Evolutionary conservation across 495 filamentous ascomycete species (phyloP).

Genomic region (Xeromyces bisporus): DNA sequence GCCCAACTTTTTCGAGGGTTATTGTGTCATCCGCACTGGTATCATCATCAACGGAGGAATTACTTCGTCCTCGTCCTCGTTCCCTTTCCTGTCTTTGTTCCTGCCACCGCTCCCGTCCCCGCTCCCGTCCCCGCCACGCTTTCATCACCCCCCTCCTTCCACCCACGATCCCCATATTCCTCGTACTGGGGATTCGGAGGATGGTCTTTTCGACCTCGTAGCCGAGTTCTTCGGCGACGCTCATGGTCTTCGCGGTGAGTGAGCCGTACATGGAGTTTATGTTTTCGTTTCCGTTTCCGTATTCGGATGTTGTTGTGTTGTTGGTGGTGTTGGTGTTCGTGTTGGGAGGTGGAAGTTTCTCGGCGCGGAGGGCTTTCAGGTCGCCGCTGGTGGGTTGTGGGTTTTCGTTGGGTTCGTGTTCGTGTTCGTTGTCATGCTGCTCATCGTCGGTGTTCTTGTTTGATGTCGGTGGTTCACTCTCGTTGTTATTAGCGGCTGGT

Average conservation of each 20-base stretch:
- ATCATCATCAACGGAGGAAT: not conserved
- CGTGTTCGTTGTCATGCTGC: constrained; percentile 1
- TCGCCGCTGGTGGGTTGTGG: constrained; percentile 21
- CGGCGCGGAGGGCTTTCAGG: constrained; percentile 24
- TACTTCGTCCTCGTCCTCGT: not conserved
- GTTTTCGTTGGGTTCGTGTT: constrained; percentile 8
- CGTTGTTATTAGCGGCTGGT: too few species aligned
- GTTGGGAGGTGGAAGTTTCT: too few species aligned
- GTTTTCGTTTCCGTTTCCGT: constrained; percentile 17
- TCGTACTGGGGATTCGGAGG: constrained; percentile 74
- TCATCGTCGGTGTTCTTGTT: not conserved
- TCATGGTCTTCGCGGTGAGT: constrained; percentile 51
- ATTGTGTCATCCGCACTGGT: constrained; percentile 1
- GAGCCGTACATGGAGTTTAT: constrained; percentile 47
- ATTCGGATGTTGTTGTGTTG: constrained; percentile 19
- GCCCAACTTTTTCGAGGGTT: constrained; percentile 7
- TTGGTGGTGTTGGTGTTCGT: too few species aligned
- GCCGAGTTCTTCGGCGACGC: constrained; percentile 50
- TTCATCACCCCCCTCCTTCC: constrained; percentile 16
- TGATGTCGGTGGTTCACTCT: not conserved
- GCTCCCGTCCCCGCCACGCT: constrained; percentile 6
- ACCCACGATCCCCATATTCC: constrained; percentile 69
- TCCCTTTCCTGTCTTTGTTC: not conserved
- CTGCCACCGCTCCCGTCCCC: constrained; percentile 1
- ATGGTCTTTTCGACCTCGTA: constrained; percentile 65